These are phyloP conservation scores for Barnettozyma populi DNA, from an alignment of 805 yeast genomes.

Conservation along the genomic window DNA sequence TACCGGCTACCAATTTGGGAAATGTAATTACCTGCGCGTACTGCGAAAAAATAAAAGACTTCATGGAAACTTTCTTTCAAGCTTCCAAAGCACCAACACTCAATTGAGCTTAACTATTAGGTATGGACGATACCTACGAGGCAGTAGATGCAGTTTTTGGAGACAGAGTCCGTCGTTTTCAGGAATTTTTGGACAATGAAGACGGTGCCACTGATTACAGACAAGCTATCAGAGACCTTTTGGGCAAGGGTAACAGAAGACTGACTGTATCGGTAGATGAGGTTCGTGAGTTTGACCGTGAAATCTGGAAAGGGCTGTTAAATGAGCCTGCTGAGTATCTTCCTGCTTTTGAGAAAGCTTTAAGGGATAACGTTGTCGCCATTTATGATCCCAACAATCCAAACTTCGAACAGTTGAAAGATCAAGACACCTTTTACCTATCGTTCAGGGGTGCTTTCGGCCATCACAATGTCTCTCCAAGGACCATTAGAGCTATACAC, in stretches of 20 bases:
- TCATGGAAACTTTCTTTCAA: neutral
- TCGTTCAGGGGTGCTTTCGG: slow-evolving; percentile 92
- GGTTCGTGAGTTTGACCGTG: slow-evolving; percentile 73
- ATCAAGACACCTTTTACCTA: slow-evolving; percentile 61
- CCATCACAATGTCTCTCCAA: slow-evolving; percentile 77
- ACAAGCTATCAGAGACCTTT: slow-evolving; percentile 67
- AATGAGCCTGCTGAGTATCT: slow-evolving; percentile 75
- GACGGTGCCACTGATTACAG: slow-evolving; percentile 55
- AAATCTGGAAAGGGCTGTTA: slow-evolving; percentile 72
- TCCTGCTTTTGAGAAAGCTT: slow-evolving; percentile 86
- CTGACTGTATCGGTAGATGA: slow-evolving; percentile 80
- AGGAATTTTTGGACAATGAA: slow-evolving; percentile 71
- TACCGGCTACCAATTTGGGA: slow-evolving; percentile 4
- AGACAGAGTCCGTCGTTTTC: slow-evolving; percentile 84
- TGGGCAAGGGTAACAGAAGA: slow-evolving; percentile 59
- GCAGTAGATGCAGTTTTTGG: slow-evolving; percentile 47
- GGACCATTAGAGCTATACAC: slow-evolving; percentile 73
- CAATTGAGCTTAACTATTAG: neutral
- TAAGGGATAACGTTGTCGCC: slow-evolving; percentile 72
- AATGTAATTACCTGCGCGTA: slow-evolving; percentile 5
- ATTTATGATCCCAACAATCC: slow-evolving; percentile 60
- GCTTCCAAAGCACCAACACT: neutral
- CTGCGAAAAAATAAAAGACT: too few relatives aligned
- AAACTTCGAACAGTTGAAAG: slow-evolving; percentile 46
- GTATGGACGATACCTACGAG: slow-evolving; percentile 24